Evolutionary conservation across 495 filamentous ascomycete species (phyloP).

Genomic region (Trichoderma parareesei): DNA sequence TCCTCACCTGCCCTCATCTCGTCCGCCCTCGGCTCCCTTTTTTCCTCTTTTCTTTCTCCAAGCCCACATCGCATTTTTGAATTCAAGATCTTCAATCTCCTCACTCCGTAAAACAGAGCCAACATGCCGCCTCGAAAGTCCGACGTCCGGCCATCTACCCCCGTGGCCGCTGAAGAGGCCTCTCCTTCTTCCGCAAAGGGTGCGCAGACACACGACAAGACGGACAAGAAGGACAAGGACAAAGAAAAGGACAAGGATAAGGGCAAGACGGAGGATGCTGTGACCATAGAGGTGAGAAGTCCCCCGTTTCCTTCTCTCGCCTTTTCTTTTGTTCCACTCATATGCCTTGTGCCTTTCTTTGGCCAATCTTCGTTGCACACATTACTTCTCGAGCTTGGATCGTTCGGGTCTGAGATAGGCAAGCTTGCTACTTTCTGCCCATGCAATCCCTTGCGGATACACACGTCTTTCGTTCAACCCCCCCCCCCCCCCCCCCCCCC

Average conservation of each 20-base stretch:
- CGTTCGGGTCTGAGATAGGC: too few relatives aligned
- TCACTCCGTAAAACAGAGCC: neutral
- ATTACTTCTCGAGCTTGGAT: too few relatives aligned
- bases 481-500: too few relatives aligned
- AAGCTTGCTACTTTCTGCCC: too few relatives aligned
- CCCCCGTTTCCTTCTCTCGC: too few relatives aligned
- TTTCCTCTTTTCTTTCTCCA: neutral
- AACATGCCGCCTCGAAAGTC: constrained; percentile 32
- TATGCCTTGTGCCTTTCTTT: neutral
- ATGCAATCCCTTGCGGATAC: too few relatives aligned
- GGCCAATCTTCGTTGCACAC: neutral
- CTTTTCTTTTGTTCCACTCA: too few relatives aligned
- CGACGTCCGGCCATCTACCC: constrained; percentile 21
- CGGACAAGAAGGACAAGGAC: constrained; percentile 21
- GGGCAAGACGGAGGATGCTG: constrained; percentile 22
- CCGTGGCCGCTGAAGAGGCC: constrained; percentile 15
- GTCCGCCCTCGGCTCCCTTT: too few relatives aligned
- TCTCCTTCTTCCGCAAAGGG: constrained; percentile 20
- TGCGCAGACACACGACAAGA: constrained; percentile 23
- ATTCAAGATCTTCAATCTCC: neutral
- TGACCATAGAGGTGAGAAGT: constrained; percentile 34
- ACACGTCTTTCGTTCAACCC: too few relatives aligned
- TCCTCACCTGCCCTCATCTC: too few relatives aligned
- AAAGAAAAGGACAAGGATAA: constrained; percentile 23
- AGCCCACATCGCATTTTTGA: neutral